These are phyloP conservation scores for Sophora flavescens DNA, from an alignment of 306 rosid species.

Conservation along the genomic window DNA sequence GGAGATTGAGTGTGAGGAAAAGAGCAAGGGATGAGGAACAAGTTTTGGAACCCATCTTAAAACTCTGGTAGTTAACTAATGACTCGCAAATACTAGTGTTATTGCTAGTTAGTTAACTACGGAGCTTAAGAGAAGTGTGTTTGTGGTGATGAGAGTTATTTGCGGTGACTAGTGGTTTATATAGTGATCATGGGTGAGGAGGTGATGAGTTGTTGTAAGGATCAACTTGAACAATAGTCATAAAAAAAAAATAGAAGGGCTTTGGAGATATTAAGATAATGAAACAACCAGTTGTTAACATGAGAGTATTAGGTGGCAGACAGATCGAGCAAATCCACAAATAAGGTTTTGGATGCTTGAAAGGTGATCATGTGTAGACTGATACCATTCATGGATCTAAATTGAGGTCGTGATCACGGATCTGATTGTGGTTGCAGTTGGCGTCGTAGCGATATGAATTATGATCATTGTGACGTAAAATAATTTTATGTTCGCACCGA, in stretches of 20 bases:
- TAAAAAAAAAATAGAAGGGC: not conserved
- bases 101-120: not conserved
- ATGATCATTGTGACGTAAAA: too few relatives aligned
- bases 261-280: conserved; percentile 10
- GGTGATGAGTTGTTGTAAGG: not conserved
- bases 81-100: not conserved
- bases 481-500: too few relatives aligned
- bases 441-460: too few relatives aligned
- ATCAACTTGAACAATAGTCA: not conserved
- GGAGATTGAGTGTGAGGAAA: conserved; percentile 68
- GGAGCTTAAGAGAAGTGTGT: conserved; percentile 5
- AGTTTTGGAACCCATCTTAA: conserved; percentile 67
- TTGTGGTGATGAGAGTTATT: conserved; percentile 26
- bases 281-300: conserved; percentile 44
- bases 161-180: conserved; percentile 27
- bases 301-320: conserved; percentile 57
- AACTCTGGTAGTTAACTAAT: not conserved
- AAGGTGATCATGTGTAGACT: conserved; percentile 2
- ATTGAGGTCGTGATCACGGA: too few relatives aligned
- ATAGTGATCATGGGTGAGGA: conserved; percentile 30
- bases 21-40: conserved; percentile 62
- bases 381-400: too few relatives aligned
- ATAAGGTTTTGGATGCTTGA: conserved; percentile 50
- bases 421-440: too few relatives aligned
- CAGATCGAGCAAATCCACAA: conserved; percentile 26